Percentiles rank a stretch among this genome's conserved stretches.
Evolutionary conservation across 257 asterid genomes (phyloP).

Genomic region (Primulina tabacum): DNA sequence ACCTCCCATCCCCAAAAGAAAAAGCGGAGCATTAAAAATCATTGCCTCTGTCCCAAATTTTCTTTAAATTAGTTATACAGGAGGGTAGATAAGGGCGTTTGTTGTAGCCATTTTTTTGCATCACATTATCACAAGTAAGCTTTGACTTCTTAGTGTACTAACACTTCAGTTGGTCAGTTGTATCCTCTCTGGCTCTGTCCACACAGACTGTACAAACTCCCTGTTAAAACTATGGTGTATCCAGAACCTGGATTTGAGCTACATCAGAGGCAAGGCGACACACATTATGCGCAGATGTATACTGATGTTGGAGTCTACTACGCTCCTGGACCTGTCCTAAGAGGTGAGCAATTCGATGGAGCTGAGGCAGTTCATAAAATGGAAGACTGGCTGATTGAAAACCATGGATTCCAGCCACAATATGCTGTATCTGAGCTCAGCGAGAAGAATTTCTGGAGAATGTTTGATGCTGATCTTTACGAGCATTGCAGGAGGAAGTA

Average conservation of each 20-base stretch:
- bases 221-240: conserved; percentile 75
- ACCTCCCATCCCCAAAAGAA: no score
- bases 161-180: no score
- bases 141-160: no score
- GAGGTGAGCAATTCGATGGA: conserved; percentile 92
- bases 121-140: no score
- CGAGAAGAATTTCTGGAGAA: conserved; percentile 95
- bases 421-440: conserved; percentile 89
- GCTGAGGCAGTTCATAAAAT: conserved; percentile 63
- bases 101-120: no score
- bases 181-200: conserved; percentile 99
- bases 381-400: conserved; percentile 88
- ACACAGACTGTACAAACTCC: conserved; percentile 77
- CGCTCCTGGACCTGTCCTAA: conserved; percentile 85
- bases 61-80: no score
- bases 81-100: no score
- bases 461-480: conserved; percentile 86
- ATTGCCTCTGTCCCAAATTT: no score
- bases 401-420: conserved; percentile 95
- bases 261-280: conserved; percentile 81
- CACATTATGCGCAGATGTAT: conserved; percentile 83
- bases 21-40: no score
- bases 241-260: conserved; percentile 96
- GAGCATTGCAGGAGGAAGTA: conserved; percentile 82
- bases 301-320: conserved; percentile 93